Percentiles rank a stretch among this genome's conserved stretches.
Evolutionary conservation across 2,329 filamentous ascomycete genomes (phyloP).

Genomic region (Phaeoacremonium minimum): DNA sequence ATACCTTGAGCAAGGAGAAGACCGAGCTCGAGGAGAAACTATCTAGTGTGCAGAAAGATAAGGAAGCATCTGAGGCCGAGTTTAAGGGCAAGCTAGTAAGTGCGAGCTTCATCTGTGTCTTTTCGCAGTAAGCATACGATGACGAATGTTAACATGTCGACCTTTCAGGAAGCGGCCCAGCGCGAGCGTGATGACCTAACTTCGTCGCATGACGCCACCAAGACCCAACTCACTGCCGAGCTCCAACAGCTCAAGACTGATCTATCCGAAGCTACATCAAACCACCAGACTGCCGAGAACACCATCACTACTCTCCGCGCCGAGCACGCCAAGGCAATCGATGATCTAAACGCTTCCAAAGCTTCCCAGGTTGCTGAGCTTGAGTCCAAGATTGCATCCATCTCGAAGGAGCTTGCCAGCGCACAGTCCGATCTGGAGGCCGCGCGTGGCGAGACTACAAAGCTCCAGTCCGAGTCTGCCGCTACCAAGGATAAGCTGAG

Average conservation of each 20-base stretch:
- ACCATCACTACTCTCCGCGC: constrained; percentile 5
- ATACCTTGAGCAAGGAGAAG: constrained; percentile 4
- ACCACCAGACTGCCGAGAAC: constrained; percentile 5
- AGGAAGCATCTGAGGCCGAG: constrained; percentile 4
- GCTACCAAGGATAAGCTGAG: constrained; percentile 2
- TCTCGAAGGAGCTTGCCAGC: constrained; percentile 1
- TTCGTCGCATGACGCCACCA: constrained; percentile 4
- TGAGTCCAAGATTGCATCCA: constrained; percentile 3
- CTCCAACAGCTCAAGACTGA: constrained; percentile 6
- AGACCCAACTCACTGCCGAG: constrained; percentile 3
- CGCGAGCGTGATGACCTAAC: too few relatives aligned
- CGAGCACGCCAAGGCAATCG: constrained; percentile 3
- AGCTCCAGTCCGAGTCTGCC: background rate
- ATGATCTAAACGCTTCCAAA: constrained; percentile 2
- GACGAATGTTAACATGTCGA: too few relatives aligned
- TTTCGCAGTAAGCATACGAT: background rate
- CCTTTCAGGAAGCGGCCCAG: background rate
- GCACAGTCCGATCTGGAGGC: background rate
- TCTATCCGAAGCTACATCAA: constrained; percentile 1
- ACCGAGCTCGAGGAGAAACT: constrained; percentile 3
- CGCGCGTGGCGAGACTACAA: background rate
- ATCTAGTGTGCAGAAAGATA: constrained; percentile 1
- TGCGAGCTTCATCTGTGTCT: background rate
- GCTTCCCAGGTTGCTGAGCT: constrained; percentile 3
- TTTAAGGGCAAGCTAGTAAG: constrained; percentile 3